Evolutionary conservation across 306 rosid species (phyloP).

Genomic region (Potentilla sterilis): DNA sequence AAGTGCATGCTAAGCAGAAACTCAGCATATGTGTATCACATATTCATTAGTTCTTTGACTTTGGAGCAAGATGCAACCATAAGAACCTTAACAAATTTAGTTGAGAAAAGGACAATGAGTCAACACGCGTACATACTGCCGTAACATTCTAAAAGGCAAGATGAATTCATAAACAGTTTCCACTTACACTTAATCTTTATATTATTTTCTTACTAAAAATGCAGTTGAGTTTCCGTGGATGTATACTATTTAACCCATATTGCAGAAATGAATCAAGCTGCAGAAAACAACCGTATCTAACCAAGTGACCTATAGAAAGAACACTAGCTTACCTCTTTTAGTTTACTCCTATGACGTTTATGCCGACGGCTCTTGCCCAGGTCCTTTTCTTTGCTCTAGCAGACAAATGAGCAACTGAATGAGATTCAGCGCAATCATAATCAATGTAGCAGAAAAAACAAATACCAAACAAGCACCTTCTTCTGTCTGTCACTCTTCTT

Average conservation of each 20-base stretch:
- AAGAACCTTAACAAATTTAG: not conserved
- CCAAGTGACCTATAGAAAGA: constrained; percentile 12
- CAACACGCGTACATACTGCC: not conserved
- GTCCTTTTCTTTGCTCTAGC: constrained; percentile 70
- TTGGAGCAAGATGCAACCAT: constrained; percentile 1
- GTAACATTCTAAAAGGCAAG: not conserved
- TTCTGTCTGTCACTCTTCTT: constrained; percentile 67
- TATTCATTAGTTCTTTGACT: not conserved
- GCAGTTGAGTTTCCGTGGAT: not conserved
- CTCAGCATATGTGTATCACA: not conserved
- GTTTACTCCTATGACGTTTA: constrained; percentile 61
- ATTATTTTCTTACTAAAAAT: not conserved
- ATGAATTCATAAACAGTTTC: not conserved
- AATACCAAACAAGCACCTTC: constrained; percentile 48
- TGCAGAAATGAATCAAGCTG: not conserved
- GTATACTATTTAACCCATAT: not conserved
- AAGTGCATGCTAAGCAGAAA: not conserved
- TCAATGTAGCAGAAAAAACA: not conserved
- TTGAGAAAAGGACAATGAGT: not conserved
- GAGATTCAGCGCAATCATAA: constrained; percentile 4
- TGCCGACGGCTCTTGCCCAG: constrained; percentile 62
- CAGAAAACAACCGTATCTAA: constrained; percentile 3
- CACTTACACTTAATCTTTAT: not conserved
- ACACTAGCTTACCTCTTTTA: constrained; percentile 70
- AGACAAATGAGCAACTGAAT: not conserved